Conservation (phyloP, 768 basidiomycete genomes). For the Tephrocybe sp. region DNA sequence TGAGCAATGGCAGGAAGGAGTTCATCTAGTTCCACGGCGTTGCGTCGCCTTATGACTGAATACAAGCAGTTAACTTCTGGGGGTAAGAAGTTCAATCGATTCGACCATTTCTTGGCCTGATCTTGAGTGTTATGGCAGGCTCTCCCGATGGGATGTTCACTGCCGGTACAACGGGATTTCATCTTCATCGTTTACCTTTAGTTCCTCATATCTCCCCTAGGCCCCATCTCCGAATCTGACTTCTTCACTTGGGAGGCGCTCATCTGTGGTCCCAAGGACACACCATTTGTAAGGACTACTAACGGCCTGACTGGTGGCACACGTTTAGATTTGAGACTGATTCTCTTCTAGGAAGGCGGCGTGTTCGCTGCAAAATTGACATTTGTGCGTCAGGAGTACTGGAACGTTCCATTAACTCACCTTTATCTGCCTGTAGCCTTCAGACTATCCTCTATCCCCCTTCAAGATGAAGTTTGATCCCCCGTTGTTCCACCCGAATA, state of each 20-base stretch:
- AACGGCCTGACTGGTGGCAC: constrained; percentile 1
- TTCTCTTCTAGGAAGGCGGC: constrained; percentile 76
- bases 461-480: constrained; percentile 99
- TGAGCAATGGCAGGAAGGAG: constrained; percentile 51
- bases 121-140: constrained; percentile 39
- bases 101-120: constrained; percentile 8
- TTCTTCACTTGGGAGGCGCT: constrained; percentile 97
- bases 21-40: constrained; percentile 65
- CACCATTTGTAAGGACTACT: constrained; percentile 73
- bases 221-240: constrained; percentile 88
- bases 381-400: constrained; percentile 62
- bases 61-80: constrained; percentile 84
- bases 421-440: constrained; percentile 49
- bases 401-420: neutral
- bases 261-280: constrained; percentile 91
- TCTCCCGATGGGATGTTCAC: constrained; percentile 97
- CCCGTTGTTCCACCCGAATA: constrained; percentile 95
- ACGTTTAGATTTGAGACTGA: neutral
- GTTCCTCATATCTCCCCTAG: constrained; percentile 34
- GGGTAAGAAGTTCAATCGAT: constrained; percentile 41
- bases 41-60: constrained; percentile 89
- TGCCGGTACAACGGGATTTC: constrained; percentile 51
- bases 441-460: constrained; percentile 95
- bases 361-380: constrained; percentile 90
- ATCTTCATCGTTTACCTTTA: neutral